Evolutionary conservation across 352 stramenopile species (phyloP).

Genomic region (Phytophthora pistaciae): DNA sequence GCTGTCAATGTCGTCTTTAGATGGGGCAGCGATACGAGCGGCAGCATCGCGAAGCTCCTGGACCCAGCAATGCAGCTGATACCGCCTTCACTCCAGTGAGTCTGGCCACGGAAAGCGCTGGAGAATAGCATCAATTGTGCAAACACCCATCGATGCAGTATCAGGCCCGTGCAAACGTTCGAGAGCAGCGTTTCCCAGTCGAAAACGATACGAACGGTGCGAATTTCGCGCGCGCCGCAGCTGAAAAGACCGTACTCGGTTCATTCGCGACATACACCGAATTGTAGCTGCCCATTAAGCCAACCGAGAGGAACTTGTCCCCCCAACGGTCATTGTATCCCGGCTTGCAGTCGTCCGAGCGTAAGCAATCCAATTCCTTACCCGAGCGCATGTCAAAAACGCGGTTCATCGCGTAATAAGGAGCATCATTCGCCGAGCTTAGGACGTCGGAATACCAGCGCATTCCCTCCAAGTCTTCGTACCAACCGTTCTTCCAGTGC

Average conservation of each 20-base stretch:
- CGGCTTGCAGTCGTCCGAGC: constrained; percentile 6
- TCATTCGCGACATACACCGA: neutral
- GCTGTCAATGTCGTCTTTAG: constrained; percentile 41
- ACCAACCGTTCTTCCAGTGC: constrained; percentile 36
- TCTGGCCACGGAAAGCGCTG: neutral
- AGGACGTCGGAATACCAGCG: constrained; percentile 40
- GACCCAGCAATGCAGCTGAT: constrained; percentile 36
- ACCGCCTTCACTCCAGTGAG: constrained; percentile 4
- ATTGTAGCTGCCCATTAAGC: neutral
- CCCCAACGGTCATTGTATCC: neutral
- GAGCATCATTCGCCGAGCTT: constrained; percentile 19
- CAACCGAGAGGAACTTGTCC: neutral
- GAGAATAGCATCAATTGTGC: neutral
- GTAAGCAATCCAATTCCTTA: constrained; percentile 24
- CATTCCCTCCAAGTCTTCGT: constrained; percentile 29
- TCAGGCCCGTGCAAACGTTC: neutral
- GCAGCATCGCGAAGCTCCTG: constrained; percentile 30
- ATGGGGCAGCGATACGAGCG: constrained; percentile 39
- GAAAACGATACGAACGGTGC: neutral
- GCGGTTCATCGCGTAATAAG: constrained; percentile 27
- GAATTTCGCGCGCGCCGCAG: neutral
- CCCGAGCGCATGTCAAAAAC: constrained; percentile 29
- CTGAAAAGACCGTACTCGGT: neutral
- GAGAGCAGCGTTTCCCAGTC: neutral
- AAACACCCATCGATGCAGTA: neutral